Percentiles rank a stretch among this genome's conserved stretches.
Conservation (phyloP, 2,329 filamentous ascomycete species). For the Pseudogymnoascus sp. region DNA sequence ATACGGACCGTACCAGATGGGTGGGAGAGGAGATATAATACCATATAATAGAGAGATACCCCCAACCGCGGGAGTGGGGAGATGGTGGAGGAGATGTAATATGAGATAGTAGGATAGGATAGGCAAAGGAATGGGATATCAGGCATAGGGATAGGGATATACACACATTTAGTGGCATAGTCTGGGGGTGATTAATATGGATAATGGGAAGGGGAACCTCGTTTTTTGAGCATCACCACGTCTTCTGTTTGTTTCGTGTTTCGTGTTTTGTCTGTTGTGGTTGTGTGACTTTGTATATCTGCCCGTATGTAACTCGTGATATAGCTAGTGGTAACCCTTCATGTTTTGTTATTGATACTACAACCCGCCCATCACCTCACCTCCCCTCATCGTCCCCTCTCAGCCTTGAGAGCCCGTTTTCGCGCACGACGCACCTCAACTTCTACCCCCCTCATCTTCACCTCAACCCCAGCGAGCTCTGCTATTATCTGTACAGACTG, state of each 20-base stretch:
- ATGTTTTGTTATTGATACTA: too few relatives aligned
- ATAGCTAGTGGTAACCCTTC: too few relatives aligned
- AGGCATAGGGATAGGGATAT: background rate
- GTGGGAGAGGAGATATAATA: background rate
- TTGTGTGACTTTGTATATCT: too few relatives aligned
- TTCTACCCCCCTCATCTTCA: constrained; percentile 57
- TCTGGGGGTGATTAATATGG: too few relatives aligned
- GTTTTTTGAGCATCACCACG: background rate
- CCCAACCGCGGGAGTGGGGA: too few relatives aligned
- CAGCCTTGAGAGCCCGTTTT: constrained; percentile 29
- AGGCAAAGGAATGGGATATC: background rate
- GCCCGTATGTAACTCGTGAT: too few relatives aligned
- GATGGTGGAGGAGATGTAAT: too few relatives aligned
- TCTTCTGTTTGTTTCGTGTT: too few relatives aligned
- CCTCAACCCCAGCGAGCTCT: constrained; percentile 46
- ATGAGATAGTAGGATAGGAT: too few relatives aligned
- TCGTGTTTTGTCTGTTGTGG: too few relatives aligned
- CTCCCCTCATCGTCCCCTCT: background rate
- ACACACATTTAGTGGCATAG: too few relatives aligned
- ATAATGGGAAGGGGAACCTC: background rate
- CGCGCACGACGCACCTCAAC: constrained; percentile 54
- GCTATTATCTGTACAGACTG: constrained; percentile 49
- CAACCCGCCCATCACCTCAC: background rate
- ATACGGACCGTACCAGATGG: too few relatives aligned
- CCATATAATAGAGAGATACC: background rate